A percentile compares a stretch with the other conserved stretches of the same genome.
Conservation (phyloP, 2,329 filamentous ascomycete genomes). For the Teratosphaeriaceae sp. region DNA sequence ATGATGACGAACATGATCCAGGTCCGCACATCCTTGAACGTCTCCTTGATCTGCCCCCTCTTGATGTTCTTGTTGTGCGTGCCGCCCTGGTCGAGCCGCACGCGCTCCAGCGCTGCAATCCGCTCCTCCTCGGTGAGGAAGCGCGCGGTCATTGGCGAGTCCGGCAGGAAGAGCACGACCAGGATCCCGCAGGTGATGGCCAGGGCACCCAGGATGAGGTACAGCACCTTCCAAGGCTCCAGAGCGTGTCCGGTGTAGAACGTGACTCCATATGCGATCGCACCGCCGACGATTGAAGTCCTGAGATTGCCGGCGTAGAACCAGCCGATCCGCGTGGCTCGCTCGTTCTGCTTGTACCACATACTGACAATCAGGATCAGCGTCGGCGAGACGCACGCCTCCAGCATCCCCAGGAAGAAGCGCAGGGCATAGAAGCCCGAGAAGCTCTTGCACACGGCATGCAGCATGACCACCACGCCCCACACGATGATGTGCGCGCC, state of each 20-base stretch:
- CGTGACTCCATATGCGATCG: constrained; percentile 6
- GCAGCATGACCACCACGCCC: constrained; percentile 31
- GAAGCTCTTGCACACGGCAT: constrained; percentile 32
- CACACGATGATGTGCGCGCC: constrained; percentile 11
- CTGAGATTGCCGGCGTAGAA: constrained; percentile 11
- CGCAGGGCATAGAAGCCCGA: constrained; percentile 36
- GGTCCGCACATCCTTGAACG: constrained; percentile 19
- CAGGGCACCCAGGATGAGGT: constrained; percentile 25
- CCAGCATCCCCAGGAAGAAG: constrained; percentile 51
- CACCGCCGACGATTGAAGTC: constrained; percentile 8
- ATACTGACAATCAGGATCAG: constrained; percentile 47
- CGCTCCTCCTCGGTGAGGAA: constrained; percentile 32
- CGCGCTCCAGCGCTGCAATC: constrained; percentile 29
- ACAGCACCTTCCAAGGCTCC: constrained; percentile 25
- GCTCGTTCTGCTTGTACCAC: constrained; percentile 15
- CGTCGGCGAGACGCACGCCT: constrained; percentile 48
- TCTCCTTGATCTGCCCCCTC: constrained; percentile 19
- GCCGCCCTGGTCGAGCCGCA: constrained; percentile 30
- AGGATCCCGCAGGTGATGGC: constrained; percentile 24
- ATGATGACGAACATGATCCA: constrained; percentile 23
- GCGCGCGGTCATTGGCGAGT: constrained; percentile 30
- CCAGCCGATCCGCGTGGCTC: constrained; percentile 10
- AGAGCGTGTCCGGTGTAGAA: constrained; percentile 9
- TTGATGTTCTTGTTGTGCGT: constrained; percentile 27
- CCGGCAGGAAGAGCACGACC: constrained; percentile 28